Conservation (phyloP, 2,329 filamentous ascomycete genomes). For the Diaporthe nobilis region DNA sequence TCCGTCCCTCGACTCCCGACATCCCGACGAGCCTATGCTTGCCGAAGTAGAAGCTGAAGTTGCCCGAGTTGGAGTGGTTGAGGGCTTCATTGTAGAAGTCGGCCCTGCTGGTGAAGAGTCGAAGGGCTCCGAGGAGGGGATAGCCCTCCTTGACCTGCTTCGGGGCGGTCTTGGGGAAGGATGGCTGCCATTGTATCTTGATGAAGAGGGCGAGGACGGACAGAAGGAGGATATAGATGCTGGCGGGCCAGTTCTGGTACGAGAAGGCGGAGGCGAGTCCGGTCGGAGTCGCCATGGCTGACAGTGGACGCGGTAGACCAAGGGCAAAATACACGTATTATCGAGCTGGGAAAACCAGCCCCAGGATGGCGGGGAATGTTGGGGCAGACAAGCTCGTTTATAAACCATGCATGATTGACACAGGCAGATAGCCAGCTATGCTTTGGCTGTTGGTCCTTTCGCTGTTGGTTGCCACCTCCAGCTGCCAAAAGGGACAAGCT, state of each 20-base stretch:
- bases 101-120: constrained; percentile 60
- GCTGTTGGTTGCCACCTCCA: background rate
- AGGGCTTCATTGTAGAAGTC: constrained; percentile 56
- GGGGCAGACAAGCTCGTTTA: background rate
- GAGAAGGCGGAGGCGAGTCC: background rate
- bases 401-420: background rate
- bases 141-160: constrained; percentile 44
- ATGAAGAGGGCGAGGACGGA: constrained; percentile 42
- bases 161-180: constrained; percentile 47
- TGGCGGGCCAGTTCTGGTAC: constrained; percentile 43
- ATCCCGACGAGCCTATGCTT: constrained; percentile 60
- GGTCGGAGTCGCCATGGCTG: constrained; percentile 13
- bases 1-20: constrained; percentile 58
- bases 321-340: background rate
- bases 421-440: background rate
- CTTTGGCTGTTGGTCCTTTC: background rate
- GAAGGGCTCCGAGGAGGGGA: constrained; percentile 52
- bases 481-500: constrained; percentile 1
- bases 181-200: constrained; percentile 46
- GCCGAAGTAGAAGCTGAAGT: constrained; percentile 65
- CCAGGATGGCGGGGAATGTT: too few relatives aligned
- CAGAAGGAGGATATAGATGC: constrained; percentile 45
- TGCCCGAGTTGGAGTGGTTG: constrained; percentile 55
- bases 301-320: background rate
- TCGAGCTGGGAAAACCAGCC: background rate